phyloP scores from a whole-genome alignment of 108 stramenopile species.

The Skeletonema costatum region DNA sequence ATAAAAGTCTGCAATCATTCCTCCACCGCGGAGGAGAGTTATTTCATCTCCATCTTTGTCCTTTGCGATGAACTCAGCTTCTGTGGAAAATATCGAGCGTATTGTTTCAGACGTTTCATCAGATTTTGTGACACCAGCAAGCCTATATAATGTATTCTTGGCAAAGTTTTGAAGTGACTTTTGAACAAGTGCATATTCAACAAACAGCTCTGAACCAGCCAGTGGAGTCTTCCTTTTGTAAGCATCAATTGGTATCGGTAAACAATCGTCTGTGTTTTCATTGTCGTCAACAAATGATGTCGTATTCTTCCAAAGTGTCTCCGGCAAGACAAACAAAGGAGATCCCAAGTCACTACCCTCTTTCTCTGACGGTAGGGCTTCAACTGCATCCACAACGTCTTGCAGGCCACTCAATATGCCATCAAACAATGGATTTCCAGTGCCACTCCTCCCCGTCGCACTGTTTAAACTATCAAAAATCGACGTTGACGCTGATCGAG shows the following conservation, averaged over 20 bases:
- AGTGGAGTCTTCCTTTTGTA: conserved; percentile 11
- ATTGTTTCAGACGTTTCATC: conserved; percentile 3
- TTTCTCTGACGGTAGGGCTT: conserved; percentile 17
- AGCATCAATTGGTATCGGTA: conserved; percentile 19
- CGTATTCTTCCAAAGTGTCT: conserved; percentile 12
- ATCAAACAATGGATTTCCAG: conserved; percentile 31
- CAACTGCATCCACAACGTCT: conserved; percentile 41
- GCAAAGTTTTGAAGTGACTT: conserved; percentile 23
- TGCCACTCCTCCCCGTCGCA: background rate
- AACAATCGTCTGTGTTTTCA: background rate
- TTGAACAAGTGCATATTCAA: conserved; percentile 36
- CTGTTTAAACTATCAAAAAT: conserved; percentile 10
- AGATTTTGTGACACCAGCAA: conserved; percentile 18
- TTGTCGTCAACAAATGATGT: background rate
- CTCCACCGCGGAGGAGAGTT: conserved; percentile 35
- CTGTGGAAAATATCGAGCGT: conserved; percentile 34
- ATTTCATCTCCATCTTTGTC: conserved; percentile 4
- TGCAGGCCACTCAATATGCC: conserved; percentile 36
- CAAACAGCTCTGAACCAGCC: conserved; percentile 32
- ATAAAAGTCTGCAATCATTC: conserved; percentile 40
- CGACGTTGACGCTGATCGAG: conserved; percentile 23
- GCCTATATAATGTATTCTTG: conserved; percentile 8
- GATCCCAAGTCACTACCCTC: conserved; percentile 4
- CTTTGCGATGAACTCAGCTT: conserved; percentile 9
- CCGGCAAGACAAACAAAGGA: conserved; percentile 22